phyloP scores from a whole-genome alignment of 768 basidiomycete genomes.

The Podaxis sp. region DNA sequence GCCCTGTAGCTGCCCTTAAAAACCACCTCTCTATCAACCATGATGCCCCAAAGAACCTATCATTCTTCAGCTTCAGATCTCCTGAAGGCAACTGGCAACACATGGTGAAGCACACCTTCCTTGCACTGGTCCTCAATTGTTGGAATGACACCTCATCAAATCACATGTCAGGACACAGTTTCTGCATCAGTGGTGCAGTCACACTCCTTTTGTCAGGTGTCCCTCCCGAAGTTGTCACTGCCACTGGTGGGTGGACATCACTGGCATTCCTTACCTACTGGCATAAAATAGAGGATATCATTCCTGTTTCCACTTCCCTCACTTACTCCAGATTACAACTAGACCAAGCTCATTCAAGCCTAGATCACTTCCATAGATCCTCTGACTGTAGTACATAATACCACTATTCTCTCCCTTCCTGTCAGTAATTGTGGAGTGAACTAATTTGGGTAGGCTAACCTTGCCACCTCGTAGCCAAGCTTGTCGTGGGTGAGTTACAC shows the following conservation, averaged over 20 bases:
- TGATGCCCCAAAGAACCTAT: neutral
- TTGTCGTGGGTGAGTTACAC: no score
- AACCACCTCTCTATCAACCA: neutral
- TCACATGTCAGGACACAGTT: neutral
- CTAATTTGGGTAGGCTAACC: no score
- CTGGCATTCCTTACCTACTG: neutral
- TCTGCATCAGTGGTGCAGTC: neutral
- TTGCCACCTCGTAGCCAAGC: no score
- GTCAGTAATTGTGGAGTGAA: no score
- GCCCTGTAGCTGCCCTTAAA: neutral
- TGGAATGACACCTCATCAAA: neutral
- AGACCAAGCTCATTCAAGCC: neutral
- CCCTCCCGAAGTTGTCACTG: neutral
- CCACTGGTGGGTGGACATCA: neutral
- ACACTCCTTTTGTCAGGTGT: neutral
- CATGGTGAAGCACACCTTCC: neutral
- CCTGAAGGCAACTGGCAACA: neutral
- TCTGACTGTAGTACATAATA: no score
- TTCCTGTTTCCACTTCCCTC: neutral
- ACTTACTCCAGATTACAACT: neutral
- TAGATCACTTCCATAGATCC: neutral
- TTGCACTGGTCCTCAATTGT: neutral
- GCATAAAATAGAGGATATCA: neutral
- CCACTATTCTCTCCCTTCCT: no score
- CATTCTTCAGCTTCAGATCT: neutral